phyloP scores from a whole-genome alignment of 768 basidiomycete genomes.

The Boletus insuetus region DNA sequence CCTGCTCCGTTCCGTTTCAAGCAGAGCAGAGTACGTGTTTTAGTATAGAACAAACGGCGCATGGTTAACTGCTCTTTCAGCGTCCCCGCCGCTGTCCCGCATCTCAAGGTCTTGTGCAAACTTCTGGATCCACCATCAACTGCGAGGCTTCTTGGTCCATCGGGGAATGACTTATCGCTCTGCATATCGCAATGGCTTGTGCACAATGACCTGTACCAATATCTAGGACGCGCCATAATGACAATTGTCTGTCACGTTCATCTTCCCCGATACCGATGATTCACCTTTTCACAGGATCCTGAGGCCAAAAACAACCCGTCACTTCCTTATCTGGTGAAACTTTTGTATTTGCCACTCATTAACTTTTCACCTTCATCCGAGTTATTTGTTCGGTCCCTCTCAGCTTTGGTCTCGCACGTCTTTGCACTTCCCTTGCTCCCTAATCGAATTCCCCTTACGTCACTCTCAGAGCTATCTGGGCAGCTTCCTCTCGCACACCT shows the following conservation, averaged over 20 bases:
- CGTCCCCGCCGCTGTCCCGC: conserved; percentile 41
- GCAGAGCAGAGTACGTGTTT: conserved; percentile 45
- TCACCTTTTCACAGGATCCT: conserved; percentile 41
- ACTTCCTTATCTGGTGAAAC: conserved; percentile 28
- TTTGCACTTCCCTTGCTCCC: conserved; percentile 77
- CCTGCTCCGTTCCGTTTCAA: conserved; percentile 52
- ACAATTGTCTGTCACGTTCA: conserved; percentile 45
- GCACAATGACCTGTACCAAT: conserved; percentile 42
- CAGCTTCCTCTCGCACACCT: conserved; percentile 55
- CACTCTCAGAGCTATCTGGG: conserved; percentile 63
- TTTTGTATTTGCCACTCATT: conserved; percentile 24
- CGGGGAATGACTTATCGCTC: conserved; percentile 31
- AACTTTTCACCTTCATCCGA: conserved; percentile 33
- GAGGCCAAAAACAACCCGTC: conserved; percentile 48
- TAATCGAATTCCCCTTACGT: conserved; percentile 61
- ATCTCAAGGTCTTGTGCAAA: conserved; percentile 50
- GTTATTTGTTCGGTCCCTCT: conserved; percentile 32
- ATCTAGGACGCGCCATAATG: conserved; percentile 17
- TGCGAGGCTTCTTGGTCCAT: conserved; percentile 20
- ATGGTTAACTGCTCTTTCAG: conserved; percentile 32
- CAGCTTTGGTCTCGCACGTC: conserved; percentile 49
- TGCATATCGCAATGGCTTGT: conserved; percentile 46
- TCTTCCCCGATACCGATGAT: neutral
- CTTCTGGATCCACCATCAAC: conserved; percentile 37
- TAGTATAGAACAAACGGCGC: neutral